These are phyloP conservation scores for Platismatia glauca DNA, from an alignment of 495 filamentous ascomycete species.

Conservation along the genomic window DNA sequence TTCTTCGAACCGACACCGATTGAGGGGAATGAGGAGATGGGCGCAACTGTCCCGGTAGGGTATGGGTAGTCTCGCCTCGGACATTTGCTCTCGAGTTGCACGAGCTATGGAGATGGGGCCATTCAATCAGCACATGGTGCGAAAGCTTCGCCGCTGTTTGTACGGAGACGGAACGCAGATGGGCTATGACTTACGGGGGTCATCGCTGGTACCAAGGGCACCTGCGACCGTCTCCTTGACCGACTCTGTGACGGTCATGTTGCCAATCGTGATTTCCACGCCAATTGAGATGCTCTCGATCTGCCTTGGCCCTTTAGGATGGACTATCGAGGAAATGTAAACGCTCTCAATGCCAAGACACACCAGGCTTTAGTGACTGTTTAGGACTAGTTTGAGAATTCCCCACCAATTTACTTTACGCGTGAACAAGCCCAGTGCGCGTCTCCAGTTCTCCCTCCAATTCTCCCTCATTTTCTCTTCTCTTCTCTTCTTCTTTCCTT, in stretches of 20 bases:
- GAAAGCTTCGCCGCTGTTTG: neutral
- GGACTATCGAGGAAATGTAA: no score
- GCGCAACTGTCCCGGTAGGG: constrained; percentile 92
- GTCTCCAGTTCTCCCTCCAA: constrained; percentile 1
- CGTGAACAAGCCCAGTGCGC: constrained; percentile 12
- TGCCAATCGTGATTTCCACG: neutral
- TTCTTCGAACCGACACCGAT: constrained; percentile 82
- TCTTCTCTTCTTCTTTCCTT: neutral
- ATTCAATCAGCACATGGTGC: neutral
- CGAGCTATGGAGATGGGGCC: constrained; percentile 25
- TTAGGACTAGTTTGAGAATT: neutral
- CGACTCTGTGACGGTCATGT: constrained; percentile 23
- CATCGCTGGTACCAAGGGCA: constrained; percentile 41
- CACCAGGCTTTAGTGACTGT: neutral
- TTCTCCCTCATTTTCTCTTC: no score
- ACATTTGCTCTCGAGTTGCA: constrained; percentile 86
- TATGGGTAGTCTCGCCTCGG: constrained; percentile 76
- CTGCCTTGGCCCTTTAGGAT: no score
- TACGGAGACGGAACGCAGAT: neutral
- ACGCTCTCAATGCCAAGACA: neutral
- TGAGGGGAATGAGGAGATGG: constrained; percentile 86
- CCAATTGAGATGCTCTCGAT: neutral
- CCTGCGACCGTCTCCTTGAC: constrained; percentile 46
- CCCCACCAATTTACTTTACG: constrained; percentile 13
- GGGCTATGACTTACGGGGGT: constrained; percentile 32